Evolutionary conservation across 208 protist genomes (phyloP), one percentile per base, ranked within the genome.

Genomic region (Herpetomonas tarakana): DNA sequence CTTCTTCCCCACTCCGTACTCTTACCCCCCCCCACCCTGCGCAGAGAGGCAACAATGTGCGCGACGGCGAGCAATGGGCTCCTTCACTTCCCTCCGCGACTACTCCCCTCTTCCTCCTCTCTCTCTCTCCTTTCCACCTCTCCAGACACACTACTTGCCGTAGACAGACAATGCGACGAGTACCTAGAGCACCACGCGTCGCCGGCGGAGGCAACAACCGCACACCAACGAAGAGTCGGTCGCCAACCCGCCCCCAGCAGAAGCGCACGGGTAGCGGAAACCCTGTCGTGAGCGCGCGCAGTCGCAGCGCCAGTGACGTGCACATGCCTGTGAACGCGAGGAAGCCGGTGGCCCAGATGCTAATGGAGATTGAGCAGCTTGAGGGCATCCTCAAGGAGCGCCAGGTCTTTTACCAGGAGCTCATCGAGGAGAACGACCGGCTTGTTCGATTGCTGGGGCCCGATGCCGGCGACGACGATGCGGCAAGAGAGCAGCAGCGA

Each of bases 381-480:
- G 64, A 84, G 51, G 55, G 16, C 0, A 52, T 58, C 4, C 31
- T 83, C 19, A 70, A 81, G 30, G 65, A 82, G 27, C 68, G 71
- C 12, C 65, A 76, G 26, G 47, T 65, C 0, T 12, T 68, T 0
- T 76, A 70, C 44, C 45, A 68, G 0, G 70, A 77, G 6, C 46
- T 81, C 7, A 60, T 63, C 19, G 64, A 73, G 27, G 22, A 28
- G 27, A 57, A 54, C 25, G 62, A 41, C 6, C 58, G 24, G 46
- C 61, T 1, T 51, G 52, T n/a, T 19, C 44, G n/a, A 45, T 38
- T 14, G 58, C 24, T 9, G 52, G 50, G n/a, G 44, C 57, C 26
- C 30, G 38, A 6, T 29, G 57, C 28, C 50, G 24, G 19, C 39
- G 12, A 29, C 3, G 31, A 9, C 24, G 27, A 11, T 29, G 44